Evolutionary conservation across 2,329 filamentous ascomycete species (phyloP), one percentile per base, ranked within the genome.

Genomic region (Cytospora piceae): DNA sequence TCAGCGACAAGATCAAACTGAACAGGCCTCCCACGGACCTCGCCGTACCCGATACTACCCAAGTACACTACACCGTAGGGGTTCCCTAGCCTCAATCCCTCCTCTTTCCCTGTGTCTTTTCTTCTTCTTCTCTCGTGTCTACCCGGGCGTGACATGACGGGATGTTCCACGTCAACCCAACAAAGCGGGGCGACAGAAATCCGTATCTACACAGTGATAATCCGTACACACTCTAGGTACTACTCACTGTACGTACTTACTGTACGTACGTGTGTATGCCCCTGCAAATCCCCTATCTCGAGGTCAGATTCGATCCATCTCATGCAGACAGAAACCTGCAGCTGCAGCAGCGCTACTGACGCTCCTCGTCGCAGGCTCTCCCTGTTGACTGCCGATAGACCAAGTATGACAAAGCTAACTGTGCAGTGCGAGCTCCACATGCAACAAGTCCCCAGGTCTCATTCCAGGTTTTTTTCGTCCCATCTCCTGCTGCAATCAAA

Each of bases 401-500:
- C 11, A 34, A n/a, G 20, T n/a, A 22, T 3, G 42, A 49, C n/a
- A 22, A 5, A 22, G 46, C 46, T 49, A 24, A 49, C 11, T 49
- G 46, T 49, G n/a, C 46, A 49, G 46, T 14, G 46, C 49, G 61
- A 63, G 53, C 15, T 63, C 53, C 61, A 54, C 61, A 63, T 24
- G 27, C 31, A 42, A 54, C 39, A 57, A 57, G 61, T 63, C 17
- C 61, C 53, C 39, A 57, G 51, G 61, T 63, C 17, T 53, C 53
- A 31, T 63, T 55, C 53, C 58, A 57, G 51, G 58, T 56, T 61
- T 65, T 59, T 24, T 34, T 55, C 31, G 51, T 56, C 37, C 29
- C 56, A 42, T 57, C 14, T 24, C 63, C 51, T 65, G 66, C 51
- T 65, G 66, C 66, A 67, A 61, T 58, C 63, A 58, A 64, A 63